Base-by-base conservation (phyloP, 495 filamentous ascomycete genomes). In the Choiromyces venosus region DNA sequence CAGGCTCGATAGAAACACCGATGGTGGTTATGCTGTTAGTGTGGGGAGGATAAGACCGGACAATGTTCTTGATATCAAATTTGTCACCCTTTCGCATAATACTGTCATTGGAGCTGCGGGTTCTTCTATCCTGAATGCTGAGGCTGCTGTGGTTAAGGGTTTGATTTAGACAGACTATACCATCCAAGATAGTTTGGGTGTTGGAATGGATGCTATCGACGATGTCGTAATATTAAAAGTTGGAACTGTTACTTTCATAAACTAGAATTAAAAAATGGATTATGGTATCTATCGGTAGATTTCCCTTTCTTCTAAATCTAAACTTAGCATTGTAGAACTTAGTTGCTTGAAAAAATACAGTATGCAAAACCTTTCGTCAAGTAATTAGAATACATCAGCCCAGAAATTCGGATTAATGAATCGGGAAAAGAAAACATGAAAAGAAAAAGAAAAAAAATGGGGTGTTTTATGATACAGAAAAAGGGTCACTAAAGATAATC, bases 61-160 rank as follows among this genome's bases (percentile, higher is more conserved):
- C 71, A 91, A 90, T 36, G 89, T 93, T 56, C 91, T 94, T 75
- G 92, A 95, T 82, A 85, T 94, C 72, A 90, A 92, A 78, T 95
- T 95, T 82, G 91, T 91, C 40, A 89, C 91, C 6, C 82, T 95
- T 77, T 92, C 89, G 70, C 93, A 95, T 82, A 96, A 95, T 81
- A 94, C 94, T 65, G 90, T 99, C 64, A 94, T 99, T 81, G 94
- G 94, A 77, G 95, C 95, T 46, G 93, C 95, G 14, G 95, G 95
- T 40, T 95, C 92, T 12, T 96, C 92, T 21, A 96, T 97, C 82
- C 83, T 99, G 71, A 97, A 97, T 82, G 92, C 93, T 18, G 95
- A 97, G 82, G 92, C 93, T 42, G 94, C 94, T 44, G 88, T 97
- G 36, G 87, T 97, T 67, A 96, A 93, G 84, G 95, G 94, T 12